These are phyloP conservation scores for Rauvolfia tetraphylla DNA, from an alignment of 257 asterid species.

Conservation along the genomic window DNA sequence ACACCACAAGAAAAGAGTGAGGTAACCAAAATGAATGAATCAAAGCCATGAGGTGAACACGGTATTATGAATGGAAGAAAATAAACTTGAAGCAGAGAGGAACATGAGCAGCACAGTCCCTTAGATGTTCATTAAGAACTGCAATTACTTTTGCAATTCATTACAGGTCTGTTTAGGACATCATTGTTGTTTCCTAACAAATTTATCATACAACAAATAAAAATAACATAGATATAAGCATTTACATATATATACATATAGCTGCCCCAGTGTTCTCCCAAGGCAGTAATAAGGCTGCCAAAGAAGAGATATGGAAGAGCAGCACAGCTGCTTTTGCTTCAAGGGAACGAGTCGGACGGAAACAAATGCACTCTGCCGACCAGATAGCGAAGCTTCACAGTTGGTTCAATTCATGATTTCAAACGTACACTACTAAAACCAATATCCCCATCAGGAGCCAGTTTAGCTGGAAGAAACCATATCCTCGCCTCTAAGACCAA, in stretches of 20 bases:
- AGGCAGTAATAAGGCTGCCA: neutral
- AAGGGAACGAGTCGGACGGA: constrained; percentile 35
- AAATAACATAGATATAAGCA: neutral
- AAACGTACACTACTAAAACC: neutral
- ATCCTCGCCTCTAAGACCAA: neutral
- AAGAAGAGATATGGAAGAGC: constrained; percentile 13
- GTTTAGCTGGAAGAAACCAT: neutral
- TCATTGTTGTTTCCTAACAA: constrained; percentile 18
- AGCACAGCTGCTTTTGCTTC: constrained; percentile 36
- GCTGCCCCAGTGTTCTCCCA: constrained; percentile 22
- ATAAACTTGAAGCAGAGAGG: too few relatives aligned
- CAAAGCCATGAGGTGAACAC: constrained; percentile 10
- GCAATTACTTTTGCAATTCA: constrained; percentile 43
- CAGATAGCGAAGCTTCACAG: constrained; percentile 31
- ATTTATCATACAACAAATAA: neutral
- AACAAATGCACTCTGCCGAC: constrained; percentile 24
- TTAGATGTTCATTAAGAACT: constrained; percentile 40
- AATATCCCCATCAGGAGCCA: neutral
- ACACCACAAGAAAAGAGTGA: neutral
- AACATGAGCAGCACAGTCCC: constrained; percentile 39
- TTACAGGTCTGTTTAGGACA: constrained; percentile 47
- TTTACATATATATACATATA: neutral
- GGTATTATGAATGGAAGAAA: neutral
- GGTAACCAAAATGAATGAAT: constrained; percentile 5
- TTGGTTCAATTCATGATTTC: neutral